Percentiles rank a stretch among this genome's conserved stretches.
These are phyloP conservation scores for Malbranchea zuffiana DNA, from an alignment of 2,329 filamentous ascomycete genomes.

Conservation along the genomic window DNA sequence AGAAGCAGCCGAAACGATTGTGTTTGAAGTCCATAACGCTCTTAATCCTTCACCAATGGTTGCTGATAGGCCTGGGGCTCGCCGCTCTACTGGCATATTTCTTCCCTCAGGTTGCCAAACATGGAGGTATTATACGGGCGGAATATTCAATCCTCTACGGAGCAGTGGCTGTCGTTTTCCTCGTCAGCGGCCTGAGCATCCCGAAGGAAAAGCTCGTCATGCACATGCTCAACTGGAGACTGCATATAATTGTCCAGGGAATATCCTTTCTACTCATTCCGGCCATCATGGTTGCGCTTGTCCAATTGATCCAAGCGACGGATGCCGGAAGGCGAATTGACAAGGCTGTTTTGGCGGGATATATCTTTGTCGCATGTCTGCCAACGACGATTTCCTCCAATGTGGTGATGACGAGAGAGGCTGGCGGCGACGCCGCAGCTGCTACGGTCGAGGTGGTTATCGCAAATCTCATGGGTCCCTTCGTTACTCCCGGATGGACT, in stretches of 20 bases:
- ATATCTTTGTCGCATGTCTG: constrained; percentile 56
- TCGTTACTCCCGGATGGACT: constrained; percentile 54
- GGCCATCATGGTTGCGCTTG: constrained; percentile 47
- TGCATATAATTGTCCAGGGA: constrained; percentile 57
- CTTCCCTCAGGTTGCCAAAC: constrained; percentile 42
- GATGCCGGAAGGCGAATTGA: constrained; percentile 43
- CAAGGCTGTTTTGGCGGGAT: constrained; percentile 54
- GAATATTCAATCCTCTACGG: constrained; percentile 51
- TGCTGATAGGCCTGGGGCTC: constrained; percentile 51
- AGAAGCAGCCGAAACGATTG: not conserved
- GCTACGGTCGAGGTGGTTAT: constrained; percentile 59
- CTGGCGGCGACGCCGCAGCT: constrained; percentile 56
- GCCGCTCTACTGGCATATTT: constrained; percentile 44
- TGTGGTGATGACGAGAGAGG: constrained; percentile 60
- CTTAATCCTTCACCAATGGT: constrained; percentile 48
- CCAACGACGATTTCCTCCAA: constrained; percentile 65
- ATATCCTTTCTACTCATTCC: constrained; percentile 58
- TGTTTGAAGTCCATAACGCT: constrained; percentile 3
- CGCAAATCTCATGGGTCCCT: constrained; percentile 58
- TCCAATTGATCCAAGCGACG: constrained; percentile 42
- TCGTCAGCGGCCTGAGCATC: constrained; percentile 60
- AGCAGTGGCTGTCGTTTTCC: constrained; percentile 57
- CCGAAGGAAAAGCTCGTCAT: constrained; percentile 49
- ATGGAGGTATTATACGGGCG: constrained; percentile 31
- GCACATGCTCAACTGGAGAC: constrained; percentile 55